Evolutionary conservation across 768 basidiomycete species (phyloP).

Genomic region (Harrya chromipes): DNA sequence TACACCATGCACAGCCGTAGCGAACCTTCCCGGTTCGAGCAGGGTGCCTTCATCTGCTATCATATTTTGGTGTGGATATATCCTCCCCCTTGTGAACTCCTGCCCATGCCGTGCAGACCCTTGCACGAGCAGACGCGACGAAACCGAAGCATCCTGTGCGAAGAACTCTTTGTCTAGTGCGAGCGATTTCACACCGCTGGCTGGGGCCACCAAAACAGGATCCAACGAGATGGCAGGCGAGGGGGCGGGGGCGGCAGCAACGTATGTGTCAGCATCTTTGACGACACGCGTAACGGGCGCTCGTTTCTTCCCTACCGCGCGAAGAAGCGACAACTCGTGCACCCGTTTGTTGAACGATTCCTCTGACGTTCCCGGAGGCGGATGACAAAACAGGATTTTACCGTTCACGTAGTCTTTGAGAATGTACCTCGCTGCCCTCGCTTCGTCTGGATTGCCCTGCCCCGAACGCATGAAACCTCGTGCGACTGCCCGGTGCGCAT

Average conservation of each 20-base stretch:
- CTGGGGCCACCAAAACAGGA: constrained; percentile 29
- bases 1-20: constrained; percentile 39
- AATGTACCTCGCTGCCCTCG: constrained; percentile 86
- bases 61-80: constrained; percentile 83
- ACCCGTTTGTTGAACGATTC: constrained; percentile 74
- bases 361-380: constrained; percentile 70
- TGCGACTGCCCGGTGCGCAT: constrained; percentile 57
- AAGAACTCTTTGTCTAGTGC: constrained; percentile 85
- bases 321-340: constrained; percentile 55
- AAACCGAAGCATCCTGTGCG: constrained; percentile 46
- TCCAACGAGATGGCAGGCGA: neutral
- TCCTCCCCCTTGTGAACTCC: constrained; percentile 57
- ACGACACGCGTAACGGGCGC: constrained; percentile 85
- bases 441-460: constrained; percentile 96
- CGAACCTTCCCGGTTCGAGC: constrained; percentile 42
- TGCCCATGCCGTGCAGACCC: constrained; percentile 55
- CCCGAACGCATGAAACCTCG: constrained; percentile 91
- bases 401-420: constrained; percentile 98
- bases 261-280: constrained; percentile 81
- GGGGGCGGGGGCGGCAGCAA: constrained; percentile 32
- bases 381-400: constrained; percentile 85
- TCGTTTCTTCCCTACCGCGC: constrained; percentile 75
- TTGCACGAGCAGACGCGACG: constrained; percentile 62
- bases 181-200: constrained; percentile 51
- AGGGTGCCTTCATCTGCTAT: constrained; percentile 78